Conservation (phyloP, 164 flowering plant genomes). For the Brasenia schreberi region DNA sequence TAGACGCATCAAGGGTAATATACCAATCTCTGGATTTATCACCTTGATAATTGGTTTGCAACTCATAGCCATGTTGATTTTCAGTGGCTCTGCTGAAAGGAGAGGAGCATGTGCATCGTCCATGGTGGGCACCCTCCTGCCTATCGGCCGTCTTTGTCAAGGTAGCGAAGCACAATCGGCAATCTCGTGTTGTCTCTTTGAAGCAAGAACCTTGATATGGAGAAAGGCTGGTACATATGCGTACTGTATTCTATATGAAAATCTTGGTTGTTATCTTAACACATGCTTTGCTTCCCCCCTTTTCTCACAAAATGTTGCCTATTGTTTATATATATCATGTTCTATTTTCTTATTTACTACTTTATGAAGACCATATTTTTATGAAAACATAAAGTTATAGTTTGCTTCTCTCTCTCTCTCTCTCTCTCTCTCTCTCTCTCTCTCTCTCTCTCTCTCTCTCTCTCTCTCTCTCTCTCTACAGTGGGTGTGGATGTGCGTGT, state of each 20-base stretch:
- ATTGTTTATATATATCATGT: background rate
- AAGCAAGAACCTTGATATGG: constrained; percentile 67
- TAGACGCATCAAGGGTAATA: constrained; percentile 78
- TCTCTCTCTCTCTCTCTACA: too few relatives aligned
- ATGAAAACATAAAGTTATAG: background rate
- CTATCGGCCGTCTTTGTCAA: constrained; percentile 58
- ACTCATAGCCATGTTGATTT: background rate
- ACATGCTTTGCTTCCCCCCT: background rate
- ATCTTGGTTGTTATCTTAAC: background rate
- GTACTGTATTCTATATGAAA: background rate
- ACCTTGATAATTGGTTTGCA: too few relatives aligned
- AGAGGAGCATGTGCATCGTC: constrained; percentile 84
- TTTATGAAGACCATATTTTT: background rate
- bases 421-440: too few relatives aligned
- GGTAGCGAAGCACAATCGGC: constrained; percentile 82
- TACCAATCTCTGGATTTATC: background rate
- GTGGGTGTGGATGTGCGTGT: too few relatives aligned
- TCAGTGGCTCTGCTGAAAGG: constrained; percentile 97
- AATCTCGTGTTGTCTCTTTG: constrained; percentile 82
- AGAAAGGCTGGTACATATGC: background rate
- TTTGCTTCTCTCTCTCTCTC: too few relatives aligned
- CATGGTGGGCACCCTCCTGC: constrained; percentile 99
- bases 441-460: too few relatives aligned
- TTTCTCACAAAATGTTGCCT: too few relatives aligned
- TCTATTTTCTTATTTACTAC: background rate